Evolutionary conservation across 2,329 filamentous ascomycete genomes (phyloP), one percentile per base, ranked within the genome.

Genomic region (Xylaria sp.): DNA sequence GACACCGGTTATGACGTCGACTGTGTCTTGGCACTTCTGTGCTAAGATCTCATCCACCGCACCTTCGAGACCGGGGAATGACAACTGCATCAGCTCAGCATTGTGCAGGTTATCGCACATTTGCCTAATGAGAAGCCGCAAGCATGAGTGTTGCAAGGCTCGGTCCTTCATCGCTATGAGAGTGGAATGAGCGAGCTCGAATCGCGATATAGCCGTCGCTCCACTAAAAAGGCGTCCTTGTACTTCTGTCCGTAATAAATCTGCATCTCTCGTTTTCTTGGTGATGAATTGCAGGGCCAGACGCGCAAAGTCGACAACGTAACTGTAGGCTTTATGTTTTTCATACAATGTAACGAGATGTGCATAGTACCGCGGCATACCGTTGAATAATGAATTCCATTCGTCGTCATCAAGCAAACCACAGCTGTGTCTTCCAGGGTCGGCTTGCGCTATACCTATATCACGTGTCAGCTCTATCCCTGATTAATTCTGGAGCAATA

Each of bases 281-380:
- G 79, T 78, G 30, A 84, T 76, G 69, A 92, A 91, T 74, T 93
- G 90, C 48, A 97, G 83, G 6, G 92, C 90, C 28, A 94, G 83
- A 45, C 89, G 87, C 45, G 93, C 90, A 82, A 97, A 97, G 72
- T 97, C 93, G 6, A 93, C 87, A 46, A 97, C 93, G 75, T 91
- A 92, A 1, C 92, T 91, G 78, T 92, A 93, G 0, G 91, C 89
- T 72, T 90, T 91, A 50, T 89, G 87, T 73, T 87, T 88, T 77
- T 97, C 94, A 76, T 92, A 98, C 1, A 99, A 85, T 23, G 89
- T 86, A 13, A 94, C 87, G 59, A 98, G 87, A 78, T 99, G 96
- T 48, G 91, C 89, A 79, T 97, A 97, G 81, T 97, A 99, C 70
- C 88, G 90, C 5, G 93, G 87, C 46, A 94, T 85, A 1, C 95